Conservation (phyloP, 2,329 filamentous ascomycete species). For the Fusarium sp. region DNA sequence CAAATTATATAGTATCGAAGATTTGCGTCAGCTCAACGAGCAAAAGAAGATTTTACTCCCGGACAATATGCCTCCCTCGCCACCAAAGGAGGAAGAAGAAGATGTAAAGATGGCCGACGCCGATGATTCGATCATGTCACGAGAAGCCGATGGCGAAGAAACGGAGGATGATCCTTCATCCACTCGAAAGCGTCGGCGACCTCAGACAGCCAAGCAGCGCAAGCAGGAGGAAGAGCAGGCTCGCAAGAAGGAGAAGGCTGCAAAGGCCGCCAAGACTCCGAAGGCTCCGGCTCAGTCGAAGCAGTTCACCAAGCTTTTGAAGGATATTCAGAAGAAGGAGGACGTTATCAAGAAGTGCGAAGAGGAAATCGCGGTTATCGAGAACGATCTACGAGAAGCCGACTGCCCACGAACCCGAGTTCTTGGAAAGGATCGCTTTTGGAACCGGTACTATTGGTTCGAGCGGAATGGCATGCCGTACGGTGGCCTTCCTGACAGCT, state of each 20-base stretch:
- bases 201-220: slow-evolving; percentile 74
- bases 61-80: slow-evolving; percentile 78
- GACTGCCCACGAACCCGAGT: slow-evolving; percentile 92
- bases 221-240: slow-evolving; percentile 85
- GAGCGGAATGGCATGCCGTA: slow-evolving; percentile 99
- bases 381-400: slow-evolving; percentile 93
- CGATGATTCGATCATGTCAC: slow-evolving; percentile 71
- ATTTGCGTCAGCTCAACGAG: slow-evolving; percentile 78
- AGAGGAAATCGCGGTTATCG: slow-evolving; percentile 85
- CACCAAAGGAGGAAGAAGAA: slow-evolving; percentile 68
- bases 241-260: slow-evolving; percentile 70
- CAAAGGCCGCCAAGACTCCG: slow-evolving; percentile 74
- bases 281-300: slow-evolving; percentile 84
- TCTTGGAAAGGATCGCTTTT: slow-evolving; percentile 94
- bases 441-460: slow-evolving; percentile 99
- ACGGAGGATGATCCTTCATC: slow-evolving; percentile 77
- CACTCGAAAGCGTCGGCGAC: slow-evolving; percentile 69
- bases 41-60: slow-evolving; percentile 81
- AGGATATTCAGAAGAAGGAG: slow-evolving; percentile 91
- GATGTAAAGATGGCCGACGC: slow-evolving; percentile 74
- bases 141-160: slow-evolving; percentile 77
- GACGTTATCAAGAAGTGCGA: slow-evolving; percentile 85
- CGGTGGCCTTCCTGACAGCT: slow-evolving; percentile 87
- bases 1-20: slow-evolving; percentile 71
- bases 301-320: slow-evolving; percentile 88